Percentiles rank a stretch among this genome's conserved stretches.
phyloP scores from a whole-genome alignment of 176 grass and related monocot genomes.

The Hyparrhenia diplandra region DNA sequence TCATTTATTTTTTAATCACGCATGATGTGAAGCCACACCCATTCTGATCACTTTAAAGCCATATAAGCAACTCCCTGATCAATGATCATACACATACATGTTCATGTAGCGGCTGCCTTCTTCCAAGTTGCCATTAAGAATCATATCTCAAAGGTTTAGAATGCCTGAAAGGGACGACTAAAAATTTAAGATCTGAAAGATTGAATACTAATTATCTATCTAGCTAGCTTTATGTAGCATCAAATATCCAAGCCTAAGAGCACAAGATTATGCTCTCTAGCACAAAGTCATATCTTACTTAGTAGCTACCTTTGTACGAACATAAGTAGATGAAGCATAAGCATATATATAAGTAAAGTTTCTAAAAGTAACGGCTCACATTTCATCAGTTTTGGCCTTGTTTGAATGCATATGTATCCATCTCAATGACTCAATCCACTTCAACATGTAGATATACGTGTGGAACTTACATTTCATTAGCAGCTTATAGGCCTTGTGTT shows the following conservation, averaged over 20 bases:
- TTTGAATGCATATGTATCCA: no score
- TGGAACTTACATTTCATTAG: background rate
- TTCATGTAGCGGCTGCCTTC: slow-evolving; percentile 2
- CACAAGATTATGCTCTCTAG: background rate
- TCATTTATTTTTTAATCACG: background rate
- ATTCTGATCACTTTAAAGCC: slow-evolving; percentile 11
- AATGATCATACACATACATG: slow-evolving; percentile 8
- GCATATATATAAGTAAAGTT: slow-evolving; percentile 28
- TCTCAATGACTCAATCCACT: no score
- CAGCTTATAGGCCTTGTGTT: no score
- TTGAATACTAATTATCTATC: slow-evolving; percentile 1
- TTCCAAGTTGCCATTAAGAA: slow-evolving; percentile 30
- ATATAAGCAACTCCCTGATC: slow-evolving; percentile 10
- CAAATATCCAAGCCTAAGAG: slow-evolving; percentile 11
- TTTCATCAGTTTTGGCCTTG: background rate
- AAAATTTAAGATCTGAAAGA: background rate
- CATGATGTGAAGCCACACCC: background rate
- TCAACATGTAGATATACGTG: no score
- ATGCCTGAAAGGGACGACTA: slow-evolving; percentile 11
- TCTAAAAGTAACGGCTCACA: slow-evolving; percentile 20
- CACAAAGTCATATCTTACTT: background rate
- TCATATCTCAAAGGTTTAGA: slow-evolving; percentile 24
- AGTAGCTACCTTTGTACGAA: background rate
- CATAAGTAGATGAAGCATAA: slow-evolving; percentile 4
- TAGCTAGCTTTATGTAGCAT: slow-evolving; percentile 10